Conservation (phyloP, 2,329 filamentous ascomycete genomes). For the Blumeria hordei region DNA sequence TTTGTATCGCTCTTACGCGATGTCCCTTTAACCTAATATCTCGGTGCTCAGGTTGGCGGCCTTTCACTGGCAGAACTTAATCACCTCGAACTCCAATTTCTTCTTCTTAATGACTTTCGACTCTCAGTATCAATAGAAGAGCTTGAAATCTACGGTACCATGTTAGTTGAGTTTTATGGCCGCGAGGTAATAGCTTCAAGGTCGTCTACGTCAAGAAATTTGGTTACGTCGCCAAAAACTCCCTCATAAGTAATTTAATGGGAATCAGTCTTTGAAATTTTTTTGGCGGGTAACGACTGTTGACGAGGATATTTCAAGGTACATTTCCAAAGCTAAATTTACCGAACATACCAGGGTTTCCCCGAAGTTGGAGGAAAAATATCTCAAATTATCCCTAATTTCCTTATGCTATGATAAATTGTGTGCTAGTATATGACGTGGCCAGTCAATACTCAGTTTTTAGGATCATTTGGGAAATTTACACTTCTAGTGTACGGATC, state of each 20-base stretch:
- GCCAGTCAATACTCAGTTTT: too few relatives aligned
- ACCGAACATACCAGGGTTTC: too few relatives aligned
- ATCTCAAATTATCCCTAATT: too few relatives aligned
- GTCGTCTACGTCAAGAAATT: background rate
- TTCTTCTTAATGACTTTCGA: conserved; percentile 86
- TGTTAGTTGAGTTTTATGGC: conserved; percentile 95
- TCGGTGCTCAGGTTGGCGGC: conserved; percentile 54
- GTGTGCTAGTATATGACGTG: too few relatives aligned
- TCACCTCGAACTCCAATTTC: conserved; percentile 85
- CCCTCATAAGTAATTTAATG: conserved; percentile 4
- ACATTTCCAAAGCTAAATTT: too few relatives aligned
- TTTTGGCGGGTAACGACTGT: too few relatives aligned
- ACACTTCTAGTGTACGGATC: too few relatives aligned
- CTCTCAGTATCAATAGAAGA: conserved; percentile 85
- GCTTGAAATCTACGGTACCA: conserved; percentile 88
- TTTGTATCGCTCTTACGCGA: conserved; percentile 1
- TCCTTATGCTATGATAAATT: too few relatives aligned
- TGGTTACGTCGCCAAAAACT: conserved; percentile 6
- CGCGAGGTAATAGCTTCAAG: conserved; percentile 43
- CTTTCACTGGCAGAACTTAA: conserved; percentile 81
- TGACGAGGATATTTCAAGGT: too few relatives aligned
- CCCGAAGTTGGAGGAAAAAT: too few relatives aligned
- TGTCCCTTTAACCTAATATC: background rate
- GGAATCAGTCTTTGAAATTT: too few relatives aligned
- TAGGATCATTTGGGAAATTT: too few relatives aligned